Evolutionary conservation across 176 grass and related monocot species (phyloP), one percentile per base, ranked within the genome.

Genomic region (Oryza glaberrima): DNA sequence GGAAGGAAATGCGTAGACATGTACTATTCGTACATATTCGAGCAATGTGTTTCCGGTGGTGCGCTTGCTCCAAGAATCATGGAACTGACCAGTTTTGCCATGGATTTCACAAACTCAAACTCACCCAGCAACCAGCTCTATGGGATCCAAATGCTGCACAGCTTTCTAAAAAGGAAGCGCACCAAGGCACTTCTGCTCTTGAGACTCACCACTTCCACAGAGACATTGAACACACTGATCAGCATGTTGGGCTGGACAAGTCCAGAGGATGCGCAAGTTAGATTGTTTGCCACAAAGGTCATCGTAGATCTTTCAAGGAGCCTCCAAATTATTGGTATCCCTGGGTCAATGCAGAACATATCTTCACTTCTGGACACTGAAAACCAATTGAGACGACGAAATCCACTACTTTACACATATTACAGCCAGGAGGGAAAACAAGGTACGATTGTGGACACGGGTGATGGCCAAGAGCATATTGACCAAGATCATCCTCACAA

Each of bases 21-120:
- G 19, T 87, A 87, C 78, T 76, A 87, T 3, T 15, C 43, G 20
- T 66, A 80, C 49, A 56, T 15, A 9, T 52, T 80, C 4, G n/a
- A 73, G 4, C 72, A 67, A 67, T 73, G 68, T 54, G 72, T 51
- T 69, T 14, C 65, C 9, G 14, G 68, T 0, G 43, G 61, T 41
- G 54, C 73, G 5, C 68, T 86, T 23, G 26, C 28, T 73, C 40
- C 34, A 41, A 81, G 35, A 41, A 86, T 49, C 7, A 75, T 46
- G 9, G 60, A 65, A 3, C 47, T 87, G 5, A 19, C 9, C 48
- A 60, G 7, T 19, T 87, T 87, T 16, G 78, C 78, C 4, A 58
- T 87, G 11, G 17, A 82, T n/a, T 82, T 20, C 16, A 4, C 70
- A 6, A 64, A 49, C 1, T 82, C 79, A 13, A 63, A 58, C 34